Evolutionary conservation across 345 rosid genomes (phyloP).

Genomic region (Lagerstroemia speciosa): DNA sequence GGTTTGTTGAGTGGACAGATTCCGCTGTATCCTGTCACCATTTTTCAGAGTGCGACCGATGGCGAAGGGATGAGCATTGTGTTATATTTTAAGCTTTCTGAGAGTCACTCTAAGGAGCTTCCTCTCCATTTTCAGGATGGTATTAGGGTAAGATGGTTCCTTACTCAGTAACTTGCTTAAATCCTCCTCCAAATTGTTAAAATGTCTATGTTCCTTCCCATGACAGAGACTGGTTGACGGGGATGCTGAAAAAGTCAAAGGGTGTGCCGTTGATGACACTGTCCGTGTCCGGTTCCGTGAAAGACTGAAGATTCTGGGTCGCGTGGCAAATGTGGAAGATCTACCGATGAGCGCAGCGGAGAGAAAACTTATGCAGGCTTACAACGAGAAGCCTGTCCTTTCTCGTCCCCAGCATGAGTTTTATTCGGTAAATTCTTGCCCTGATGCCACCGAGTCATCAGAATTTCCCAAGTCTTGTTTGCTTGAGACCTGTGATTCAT

Average conservation of each 20-base stretch:
- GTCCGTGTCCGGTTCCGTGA: conserved; percentile 62
- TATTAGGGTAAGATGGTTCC: conserved; percentile 25
- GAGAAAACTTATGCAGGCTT: conserved; percentile 90
- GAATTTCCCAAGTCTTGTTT: no score
- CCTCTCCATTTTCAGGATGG: conserved; percentile 37
- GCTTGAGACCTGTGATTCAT: neutral
- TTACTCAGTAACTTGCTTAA: neutral
- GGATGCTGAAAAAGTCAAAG: conserved; percentile 83
- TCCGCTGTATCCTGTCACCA: conserved; percentile 65
- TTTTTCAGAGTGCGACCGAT: conserved; percentile 44
- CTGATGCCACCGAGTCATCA: neutral
- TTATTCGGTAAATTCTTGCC: conserved; percentile 37
- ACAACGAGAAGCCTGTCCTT: conserved; percentile 96
- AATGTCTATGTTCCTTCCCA: neutral
- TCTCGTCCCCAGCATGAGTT: conserved; percentile 95
- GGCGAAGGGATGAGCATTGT: conserved; percentile 54
- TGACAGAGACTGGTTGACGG: conserved; percentile 67
- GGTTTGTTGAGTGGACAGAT: conserved; percentile 30
- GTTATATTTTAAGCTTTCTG: conserved; percentile 43
- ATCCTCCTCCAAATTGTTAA: neutral
- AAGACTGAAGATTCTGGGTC: conserved; percentile 88
- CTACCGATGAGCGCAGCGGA: conserved; percentile 81
- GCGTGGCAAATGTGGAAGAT: conserved; percentile 81
- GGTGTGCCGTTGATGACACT: conserved; percentile 66
- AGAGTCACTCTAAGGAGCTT: conserved; percentile 34